Conservation (phyloP, 352 stramenopile species). For the Phytophthora syringae region DNA sequence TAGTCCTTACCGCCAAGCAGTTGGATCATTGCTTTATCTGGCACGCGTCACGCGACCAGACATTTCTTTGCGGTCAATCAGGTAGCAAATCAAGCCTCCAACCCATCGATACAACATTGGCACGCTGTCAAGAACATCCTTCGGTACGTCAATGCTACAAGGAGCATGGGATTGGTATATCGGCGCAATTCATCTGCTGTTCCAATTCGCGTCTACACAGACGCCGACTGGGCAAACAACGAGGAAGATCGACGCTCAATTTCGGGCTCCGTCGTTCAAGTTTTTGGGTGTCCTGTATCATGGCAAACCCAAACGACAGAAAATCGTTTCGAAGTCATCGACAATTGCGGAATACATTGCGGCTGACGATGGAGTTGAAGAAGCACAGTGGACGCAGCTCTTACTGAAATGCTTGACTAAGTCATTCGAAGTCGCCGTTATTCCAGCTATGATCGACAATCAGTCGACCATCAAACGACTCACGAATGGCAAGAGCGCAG, state of each 20-base stretch:
- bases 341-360: conserved; percentile 15
- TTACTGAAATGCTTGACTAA: not conserved
- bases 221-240: conserved; percentile 13
- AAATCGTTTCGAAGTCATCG: conserved; percentile 17
- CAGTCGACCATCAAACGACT: conserved; percentile 7
- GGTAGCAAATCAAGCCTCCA: not conserved
- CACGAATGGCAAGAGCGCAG: conserved; percentile 9
- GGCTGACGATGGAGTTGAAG: conserved; percentile 10
- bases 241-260: conserved; percentile 3
- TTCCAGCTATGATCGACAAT: conserved; percentile 17
- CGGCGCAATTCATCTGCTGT: not conserved
- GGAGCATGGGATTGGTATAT: not conserved
- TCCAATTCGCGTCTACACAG: conserved; percentile 1
- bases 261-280: not conserved
- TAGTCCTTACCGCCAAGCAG: conserved; percentile 4
- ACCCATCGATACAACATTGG: conserved; percentile 8
- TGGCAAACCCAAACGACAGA: conserved; percentile 10
- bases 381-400: conserved; percentile 3
- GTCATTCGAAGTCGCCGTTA: not conserved
- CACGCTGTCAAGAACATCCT: conserved; percentile 16
- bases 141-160: conserved; percentile 8
- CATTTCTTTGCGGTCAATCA: conserved; percentile 13
- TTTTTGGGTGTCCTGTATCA: not conserved
- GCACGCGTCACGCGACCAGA: conserved; percentile 6
- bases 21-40: conserved; percentile 4